These are phyloP conservation scores for Sclerotinia minor DNA, from an alignment of 2,329 filamentous ascomycete genomes.

Conservation along the genomic window DNA sequence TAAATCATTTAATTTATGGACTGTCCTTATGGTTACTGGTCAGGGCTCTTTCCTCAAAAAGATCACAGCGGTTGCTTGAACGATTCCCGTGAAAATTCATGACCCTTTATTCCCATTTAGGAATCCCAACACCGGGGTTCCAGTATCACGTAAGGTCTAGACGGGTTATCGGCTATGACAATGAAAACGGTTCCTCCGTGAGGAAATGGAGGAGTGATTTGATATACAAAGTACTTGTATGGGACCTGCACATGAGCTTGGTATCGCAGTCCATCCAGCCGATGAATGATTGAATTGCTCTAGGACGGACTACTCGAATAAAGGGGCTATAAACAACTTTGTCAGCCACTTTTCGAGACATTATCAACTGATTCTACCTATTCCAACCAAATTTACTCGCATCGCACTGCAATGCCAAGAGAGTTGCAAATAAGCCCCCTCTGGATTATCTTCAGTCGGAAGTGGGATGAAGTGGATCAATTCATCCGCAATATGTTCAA, in stretches of 20 bases:
- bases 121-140: not conserved
- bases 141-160: not conserved
- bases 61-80: not conserved
- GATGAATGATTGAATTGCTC: too few species aligned
- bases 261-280: too few species aligned
- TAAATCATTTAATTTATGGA: not conserved
- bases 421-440: not conserved
- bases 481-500: conserved; percentile 6
- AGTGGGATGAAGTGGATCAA: not conserved
- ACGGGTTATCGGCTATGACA: not conserved
- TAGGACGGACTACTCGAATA: too few species aligned
- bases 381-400: not conserved
- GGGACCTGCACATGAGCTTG: too few species aligned
- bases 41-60: not conserved
- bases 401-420: not conserved
- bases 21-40: not conserved
- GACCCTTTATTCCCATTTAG: not conserved
- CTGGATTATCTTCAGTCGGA: not conserved
- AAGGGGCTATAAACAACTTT: too few species aligned
- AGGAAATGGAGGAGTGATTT: not conserved
- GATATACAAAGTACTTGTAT: not conserved
- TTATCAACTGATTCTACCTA: too few species aligned
- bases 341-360: too few species aligned
- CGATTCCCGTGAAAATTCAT: not conserved
- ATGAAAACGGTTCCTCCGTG: not conserved